Evolutionary conservation across 257 asterid species (phyloP), one percentile per base, ranked within the genome.

Genomic region (Solanum rostratum): DNA sequence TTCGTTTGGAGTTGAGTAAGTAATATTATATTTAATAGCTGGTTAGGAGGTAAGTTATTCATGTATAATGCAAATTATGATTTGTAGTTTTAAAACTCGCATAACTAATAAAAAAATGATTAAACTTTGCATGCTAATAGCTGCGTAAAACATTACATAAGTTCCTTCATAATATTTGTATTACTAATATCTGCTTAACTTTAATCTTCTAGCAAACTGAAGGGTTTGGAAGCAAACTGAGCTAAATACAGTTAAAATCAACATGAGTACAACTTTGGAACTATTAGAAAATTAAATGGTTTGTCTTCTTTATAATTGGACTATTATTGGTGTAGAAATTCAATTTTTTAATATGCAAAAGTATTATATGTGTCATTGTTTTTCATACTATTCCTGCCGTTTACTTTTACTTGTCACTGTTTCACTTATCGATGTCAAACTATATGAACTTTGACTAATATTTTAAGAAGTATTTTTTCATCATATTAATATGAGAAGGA

Each of bases 11-110:
- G 37, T 22, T 2, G 5, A 60, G 69, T 24, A 24, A 62, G 19
- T 62, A 24, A 24, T 24, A 62, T 24, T 0, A 24, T 12, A 2
- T 24, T 62, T 2, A 2, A 3, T 62, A 16, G 1, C 2, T 62
- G 0, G 0, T 62, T 5, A 27, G 3, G 0, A 1, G 4, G 3
- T 12, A 6, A 2, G 3, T 62, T 24, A 24, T 60, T 60, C 0
- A 24, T 1, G 68, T 24, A 60, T 24, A 5, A n/a, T n/a, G n/a
- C 3, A 60, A 11, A 22, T 8, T 11, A 11, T 60, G 37, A 60
- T 60, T 60, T 60, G 18, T 0, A 2, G 1, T 60, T 60, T 60
- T 4, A 0, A 60, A 1, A 57, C 3, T 57, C 0, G 3, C 37
- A 22, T 11, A 60, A 60, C 19, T 11, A 11, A 60, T 7, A 60